A percentile compares a stretch with the other conserved stretches of the same genome.
Evolutionary conservation across 495 filamentous ascomycete genomes (phyloP).

Genomic region (Penicillium paxilli): DNA sequence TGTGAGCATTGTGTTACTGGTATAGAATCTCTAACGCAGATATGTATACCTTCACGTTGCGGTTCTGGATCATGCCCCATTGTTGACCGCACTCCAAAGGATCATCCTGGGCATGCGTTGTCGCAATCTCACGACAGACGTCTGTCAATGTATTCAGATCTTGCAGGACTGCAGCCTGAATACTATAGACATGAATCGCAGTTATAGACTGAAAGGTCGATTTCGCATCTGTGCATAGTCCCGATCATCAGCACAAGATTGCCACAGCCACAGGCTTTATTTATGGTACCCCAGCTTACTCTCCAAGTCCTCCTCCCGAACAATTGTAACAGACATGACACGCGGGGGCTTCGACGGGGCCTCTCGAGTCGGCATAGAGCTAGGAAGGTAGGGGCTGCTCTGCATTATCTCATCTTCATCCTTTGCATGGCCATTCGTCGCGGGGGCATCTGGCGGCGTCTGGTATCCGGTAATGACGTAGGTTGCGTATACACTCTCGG

Average conservation of each 20-base stretch:
- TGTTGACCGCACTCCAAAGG: slow-evolving; percentile 56
- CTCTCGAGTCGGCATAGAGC: slow-evolving; percentile 57
- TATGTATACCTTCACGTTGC: slow-evolving; percentile 58
- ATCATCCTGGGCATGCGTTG: slow-evolving; percentile 58
- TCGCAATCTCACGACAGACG: slow-evolving; percentile 58
- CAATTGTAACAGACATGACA: slow-evolving; percentile 65
- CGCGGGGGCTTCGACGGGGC: slow-evolving; percentile 28
- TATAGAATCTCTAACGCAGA: no score
- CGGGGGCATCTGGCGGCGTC: slow-evolving; percentile 29
- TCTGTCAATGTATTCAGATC: slow-evolving; percentile 77
- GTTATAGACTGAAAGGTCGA: slow-evolving; percentile 66
- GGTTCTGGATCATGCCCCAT: slow-evolving; percentile 73
- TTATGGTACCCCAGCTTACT: slow-evolving; percentile 43
- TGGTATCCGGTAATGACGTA: slow-evolving; percentile 76
- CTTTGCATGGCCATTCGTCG: slow-evolving; percentile 35
- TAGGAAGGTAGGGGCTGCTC: slow-evolving; percentile 64
- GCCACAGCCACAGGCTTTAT: slow-evolving; percentile 1
- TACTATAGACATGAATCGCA: slow-evolving; percentile 84
- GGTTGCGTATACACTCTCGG: slow-evolving; percentile 76
- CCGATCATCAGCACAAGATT: background rate
- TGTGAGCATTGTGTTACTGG: background rate
- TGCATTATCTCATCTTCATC: slow-evolving; percentile 75
- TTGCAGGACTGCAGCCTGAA: slow-evolving; percentile 69
- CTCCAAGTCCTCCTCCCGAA: slow-evolving; percentile 77
- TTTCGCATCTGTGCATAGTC: slow-evolving; percentile 57